Evolutionary conservation across 2,329 filamentous ascomycete species (phyloP), one percentile per base, ranked within the genome.

Genomic region (Fusarium stilboides): DNA sequence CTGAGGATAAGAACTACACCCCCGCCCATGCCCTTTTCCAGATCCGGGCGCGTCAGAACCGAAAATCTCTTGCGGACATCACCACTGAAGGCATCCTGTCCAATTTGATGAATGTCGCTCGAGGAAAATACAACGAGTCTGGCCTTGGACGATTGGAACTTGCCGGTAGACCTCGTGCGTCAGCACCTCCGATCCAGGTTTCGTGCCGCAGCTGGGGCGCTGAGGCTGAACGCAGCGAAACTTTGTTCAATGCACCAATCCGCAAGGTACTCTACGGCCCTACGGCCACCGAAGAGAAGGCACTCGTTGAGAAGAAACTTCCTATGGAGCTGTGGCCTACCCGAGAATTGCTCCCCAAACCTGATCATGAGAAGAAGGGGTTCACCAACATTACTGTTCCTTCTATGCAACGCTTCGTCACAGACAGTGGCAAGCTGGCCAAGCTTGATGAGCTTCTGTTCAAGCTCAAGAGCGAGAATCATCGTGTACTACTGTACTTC

Each of bases 401-500:
- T 1, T 98, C 94, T 13, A 99, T 99, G 96, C 92, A 90, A 50
- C 94, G 94, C 72, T 99, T 99, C 77, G 96, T 99, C 62, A 98
- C 95, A 3, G 96, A 98, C 80, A 97, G 94, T 54, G 96, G 96
- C 77, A 99, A 99, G 83, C 88, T 99, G 63, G 94, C 94, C 46
- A 94, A 94, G 77, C 85, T 99, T 51, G 96, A 99, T 78, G 86
- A 93, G 70, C 85, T 99, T 19, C 87, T 99, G 15, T 92, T 92
- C 78, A 88, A 94, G 79, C 90, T 99, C 75, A 99, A 98, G 86
- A 92, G 94, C 66, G 93, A 92, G 68, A 92, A 92, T 36, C 96
- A 99, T 74, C 94, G 96, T 76, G 96, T 99, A 22, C 85, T 99
- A 55, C 85, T 99, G 20, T 99, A 99, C 86, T 99, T 99, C 92